Conservation (phyloP, 441 rosid species). For the Arabidopsis hybrid region DNA sequence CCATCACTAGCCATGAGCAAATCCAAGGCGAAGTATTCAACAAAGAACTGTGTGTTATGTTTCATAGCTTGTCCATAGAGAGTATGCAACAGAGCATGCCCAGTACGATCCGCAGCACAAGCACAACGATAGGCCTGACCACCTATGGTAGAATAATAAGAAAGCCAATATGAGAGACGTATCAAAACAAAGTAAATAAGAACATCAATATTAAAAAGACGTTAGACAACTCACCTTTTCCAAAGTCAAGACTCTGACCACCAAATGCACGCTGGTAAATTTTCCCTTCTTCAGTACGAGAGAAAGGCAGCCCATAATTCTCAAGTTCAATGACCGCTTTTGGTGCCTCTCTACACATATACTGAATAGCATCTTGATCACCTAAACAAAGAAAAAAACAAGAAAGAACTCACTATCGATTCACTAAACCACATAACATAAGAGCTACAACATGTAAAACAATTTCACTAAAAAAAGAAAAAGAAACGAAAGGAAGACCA, state of each 20-base stretch:
- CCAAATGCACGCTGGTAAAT: constrained; percentile 99
- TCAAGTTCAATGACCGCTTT: constrained; percentile 97
- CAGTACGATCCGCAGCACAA: constrained; percentile 98
- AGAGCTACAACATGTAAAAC: background rate
- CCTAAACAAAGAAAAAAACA: constrained; percentile 51
- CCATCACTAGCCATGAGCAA: constrained; percentile 83
- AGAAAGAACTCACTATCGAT: background rate
- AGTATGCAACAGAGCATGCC: constrained; percentile 96
- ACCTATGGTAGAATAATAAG: constrained; percentile 57
- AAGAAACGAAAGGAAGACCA: background rate
- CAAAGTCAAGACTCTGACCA: constrained; percentile 96
- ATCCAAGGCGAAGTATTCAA: constrained; percentile 97
- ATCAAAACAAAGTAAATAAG: constrained; percentile 1
- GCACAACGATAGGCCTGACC: constrained; percentile 99
- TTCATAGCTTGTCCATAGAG: constrained; percentile 99
- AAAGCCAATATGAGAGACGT: constrained; percentile 34
- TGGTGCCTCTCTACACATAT: constrained; percentile 99
- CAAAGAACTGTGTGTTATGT: constrained; percentile 97
- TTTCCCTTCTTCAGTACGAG: constrained; percentile 96
- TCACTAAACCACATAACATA: background rate
- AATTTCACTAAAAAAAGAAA: background rate
- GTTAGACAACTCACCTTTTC: constrained; percentile 93
- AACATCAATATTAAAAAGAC: background rate
- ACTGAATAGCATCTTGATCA: constrained; percentile 98
- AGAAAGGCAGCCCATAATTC: constrained; percentile 89